A percentile compares a stretch with the other conserved stretches of the same genome.
Conservation (phyloP, 768 basidiomycete genomes). For the Lentinula edodes region DNA sequence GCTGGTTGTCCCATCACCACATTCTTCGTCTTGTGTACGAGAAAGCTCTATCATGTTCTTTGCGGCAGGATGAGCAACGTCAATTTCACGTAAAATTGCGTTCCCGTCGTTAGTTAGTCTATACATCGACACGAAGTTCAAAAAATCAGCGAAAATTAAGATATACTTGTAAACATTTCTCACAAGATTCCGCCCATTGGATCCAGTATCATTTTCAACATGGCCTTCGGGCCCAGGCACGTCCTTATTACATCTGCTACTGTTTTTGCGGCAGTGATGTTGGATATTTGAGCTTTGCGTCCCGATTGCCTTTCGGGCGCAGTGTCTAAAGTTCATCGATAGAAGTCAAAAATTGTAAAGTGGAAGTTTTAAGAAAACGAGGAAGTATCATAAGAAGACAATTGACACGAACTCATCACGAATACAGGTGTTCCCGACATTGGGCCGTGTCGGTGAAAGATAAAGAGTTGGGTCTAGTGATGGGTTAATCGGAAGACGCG, state of each 20-base stretch:
- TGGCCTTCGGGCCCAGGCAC: constrained; percentile 94
- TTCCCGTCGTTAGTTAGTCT: constrained; percentile 99
- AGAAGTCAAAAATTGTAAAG: background rate
- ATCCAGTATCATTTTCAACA: constrained; percentile 99
- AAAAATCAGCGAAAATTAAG: background rate
- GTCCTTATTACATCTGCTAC: constrained; percentile 98
- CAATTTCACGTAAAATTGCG: constrained; percentile 96
- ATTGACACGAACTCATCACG: background rate
- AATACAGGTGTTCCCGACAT: constrained; percentile 3
- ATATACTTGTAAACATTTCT: constrained; percentile 19
- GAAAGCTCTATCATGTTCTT: constrained; percentile 99
- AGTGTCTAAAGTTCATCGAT: constrained; percentile 51
- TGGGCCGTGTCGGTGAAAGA: background rate
- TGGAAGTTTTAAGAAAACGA: background rate
- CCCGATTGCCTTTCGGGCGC: constrained; percentile 93
- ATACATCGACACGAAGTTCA: constrained; percentile 5
- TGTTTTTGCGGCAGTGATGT: constrained; percentile 97
- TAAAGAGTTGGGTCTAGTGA: background rate
- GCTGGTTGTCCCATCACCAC: constrained; percentile 97
- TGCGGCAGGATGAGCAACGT: constrained; percentile 97
- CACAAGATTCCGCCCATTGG: constrained; percentile 99
- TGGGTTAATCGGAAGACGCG: background rate
- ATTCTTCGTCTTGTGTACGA: constrained; percentile 97
- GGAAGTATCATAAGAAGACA: background rate
- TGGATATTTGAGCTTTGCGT: constrained; percentile 92